phyloP scores from a whole-genome alignment of 257 asterid species.

The Fraxinus quadrangulata region DNA sequence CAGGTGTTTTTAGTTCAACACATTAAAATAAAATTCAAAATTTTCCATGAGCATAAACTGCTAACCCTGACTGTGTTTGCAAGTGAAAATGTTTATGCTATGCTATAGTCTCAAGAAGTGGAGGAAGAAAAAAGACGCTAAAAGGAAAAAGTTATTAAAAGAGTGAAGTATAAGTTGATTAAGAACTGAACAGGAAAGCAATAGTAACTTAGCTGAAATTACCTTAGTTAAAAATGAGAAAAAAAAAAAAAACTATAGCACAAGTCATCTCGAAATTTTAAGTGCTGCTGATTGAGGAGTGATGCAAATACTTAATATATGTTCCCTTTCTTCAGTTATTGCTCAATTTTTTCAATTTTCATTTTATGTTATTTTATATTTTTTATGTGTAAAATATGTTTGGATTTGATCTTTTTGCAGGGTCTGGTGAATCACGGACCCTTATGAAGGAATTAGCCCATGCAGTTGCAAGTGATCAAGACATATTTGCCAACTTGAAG shows the following conservation, averaged over 20 bases:
- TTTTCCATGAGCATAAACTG: neutral
- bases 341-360: neutral
- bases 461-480: conserved; percentile 54
- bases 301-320: neutral
- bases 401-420: conserved; percentile 41
- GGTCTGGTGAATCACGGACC: conserved; percentile 92
- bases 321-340: conserved; percentile 1
- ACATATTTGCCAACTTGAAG: conserved; percentile 55
- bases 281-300: conserved; percentile 4
- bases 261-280: neutral
- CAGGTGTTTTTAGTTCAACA: neutral
- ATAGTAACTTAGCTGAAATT: neutral
- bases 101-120: neutral
- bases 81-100: neutral
- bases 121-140: neutral
- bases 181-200: neutral
- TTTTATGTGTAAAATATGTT: neutral
- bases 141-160: neutral
- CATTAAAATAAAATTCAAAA: neutral
- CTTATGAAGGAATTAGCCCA: conserved; percentile 72
- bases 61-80: neutral
- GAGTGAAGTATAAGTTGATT: neutral
- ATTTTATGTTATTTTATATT: too few relatives aligned
- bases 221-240: neutral
- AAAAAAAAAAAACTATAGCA: neutral